A percentile compares a stretch with the other conserved stretches of the same genome.
Evolutionary conservation across 208 protist species (phyloP).

Genomic region (Crithidia brevicula): DNA sequence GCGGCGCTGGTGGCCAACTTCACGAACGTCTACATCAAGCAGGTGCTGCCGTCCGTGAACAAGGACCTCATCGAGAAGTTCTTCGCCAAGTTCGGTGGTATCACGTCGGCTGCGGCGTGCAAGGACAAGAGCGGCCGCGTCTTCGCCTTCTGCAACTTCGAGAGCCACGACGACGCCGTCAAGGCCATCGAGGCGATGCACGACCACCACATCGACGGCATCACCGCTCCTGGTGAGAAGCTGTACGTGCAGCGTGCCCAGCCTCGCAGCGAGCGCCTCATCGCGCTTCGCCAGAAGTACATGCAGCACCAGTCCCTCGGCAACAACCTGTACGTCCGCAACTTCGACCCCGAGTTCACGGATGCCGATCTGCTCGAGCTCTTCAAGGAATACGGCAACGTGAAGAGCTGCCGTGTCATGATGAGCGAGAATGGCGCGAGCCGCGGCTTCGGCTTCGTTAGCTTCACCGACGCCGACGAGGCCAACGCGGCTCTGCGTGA

Average conservation of each 20-base stretch:
- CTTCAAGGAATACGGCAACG: conserved; percentile 98
- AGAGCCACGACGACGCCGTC: conserved; percentile 94
- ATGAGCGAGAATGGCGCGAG: conserved; percentile 92
- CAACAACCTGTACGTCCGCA: conserved; percentile 99
- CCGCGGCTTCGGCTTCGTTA: conserved; percentile 99
- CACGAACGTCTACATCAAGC: conserved; percentile 99
- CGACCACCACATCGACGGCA: conserved; percentile 86
- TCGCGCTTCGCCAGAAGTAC: conserved; percentile 89
- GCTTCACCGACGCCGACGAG: conserved; percentile 98
- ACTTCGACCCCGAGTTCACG: conserved; percentile 97
- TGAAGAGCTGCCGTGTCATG: conserved; percentile 98
- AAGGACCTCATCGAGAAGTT: conserved; percentile 94
- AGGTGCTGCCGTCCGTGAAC: conserved; percentile 91
- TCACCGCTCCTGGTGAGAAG: conserved; percentile 78
- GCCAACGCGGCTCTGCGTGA: conserved; percentile 97
- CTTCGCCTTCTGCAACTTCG: conserved; percentile 99
- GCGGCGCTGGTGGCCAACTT: conserved; percentile 93
- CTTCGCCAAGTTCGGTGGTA: conserved; percentile 95
- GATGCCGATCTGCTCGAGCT: conserved; percentile 97
- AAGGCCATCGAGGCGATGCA: conserved; percentile 93
- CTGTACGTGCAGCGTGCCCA: conserved; percentile 91
- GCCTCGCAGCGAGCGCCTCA: conserved; percentile 88
- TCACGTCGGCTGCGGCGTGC: conserved; percentile 92
- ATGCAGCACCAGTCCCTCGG: conserved; percentile 91
- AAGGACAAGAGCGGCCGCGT: conserved; percentile 92